These are phyloP conservation scores for Aspergillus hortae DNA, from an alignment of 2,329 filamentous ascomycete genomes.

Conservation along the genomic window DNA sequence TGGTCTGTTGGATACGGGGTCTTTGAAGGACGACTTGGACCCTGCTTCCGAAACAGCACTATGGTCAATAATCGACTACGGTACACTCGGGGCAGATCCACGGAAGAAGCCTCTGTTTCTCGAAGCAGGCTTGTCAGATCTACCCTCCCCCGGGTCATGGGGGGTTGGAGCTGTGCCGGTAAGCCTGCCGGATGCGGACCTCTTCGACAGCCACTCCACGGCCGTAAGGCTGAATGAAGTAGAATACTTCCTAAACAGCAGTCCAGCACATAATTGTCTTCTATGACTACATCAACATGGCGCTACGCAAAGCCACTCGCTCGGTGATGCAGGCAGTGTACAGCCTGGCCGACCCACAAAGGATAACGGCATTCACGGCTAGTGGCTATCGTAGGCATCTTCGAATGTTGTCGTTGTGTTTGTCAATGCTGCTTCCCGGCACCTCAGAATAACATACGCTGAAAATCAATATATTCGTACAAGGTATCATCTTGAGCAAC, in stretches of 20 bases:
- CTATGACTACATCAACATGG: neutral
- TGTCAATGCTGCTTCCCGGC: too few relatives aligned
- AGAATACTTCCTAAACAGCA: neutral
- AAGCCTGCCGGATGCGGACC: neutral
- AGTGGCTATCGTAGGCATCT: neutral
- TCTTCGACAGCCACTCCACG: neutral
- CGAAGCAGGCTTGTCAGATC: neutral
- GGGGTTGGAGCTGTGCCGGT: neutral
- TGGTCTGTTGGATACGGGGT: conserved; percentile 14
- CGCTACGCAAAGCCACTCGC: too few relatives aligned
- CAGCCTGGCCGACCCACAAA: too few relatives aligned
- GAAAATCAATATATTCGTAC: too few relatives aligned
- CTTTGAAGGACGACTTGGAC: conserved; percentile 16
- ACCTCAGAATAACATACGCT: too few relatives aligned
- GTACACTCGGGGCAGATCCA: neutral
- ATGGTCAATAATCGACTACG: conserved; percentile 24
- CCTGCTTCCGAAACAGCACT: conserved; percentile 9
- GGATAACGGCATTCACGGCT: too few relatives aligned
- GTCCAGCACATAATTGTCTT: neutral
- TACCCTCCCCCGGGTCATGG: neutral
- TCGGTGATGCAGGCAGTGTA: too few relatives aligned
- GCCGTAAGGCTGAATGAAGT: neutral
- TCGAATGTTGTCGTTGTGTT: neutral
- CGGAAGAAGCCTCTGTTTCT: neutral
- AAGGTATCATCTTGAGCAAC: too few relatives aligned